A percentile compares a stretch with the other conserved stretches of the same genome.
These are phyloP conservation scores for Aethionema arabicum DNA, from an alignment of 345 rosid genomes.

Conservation along the genomic window DNA sequence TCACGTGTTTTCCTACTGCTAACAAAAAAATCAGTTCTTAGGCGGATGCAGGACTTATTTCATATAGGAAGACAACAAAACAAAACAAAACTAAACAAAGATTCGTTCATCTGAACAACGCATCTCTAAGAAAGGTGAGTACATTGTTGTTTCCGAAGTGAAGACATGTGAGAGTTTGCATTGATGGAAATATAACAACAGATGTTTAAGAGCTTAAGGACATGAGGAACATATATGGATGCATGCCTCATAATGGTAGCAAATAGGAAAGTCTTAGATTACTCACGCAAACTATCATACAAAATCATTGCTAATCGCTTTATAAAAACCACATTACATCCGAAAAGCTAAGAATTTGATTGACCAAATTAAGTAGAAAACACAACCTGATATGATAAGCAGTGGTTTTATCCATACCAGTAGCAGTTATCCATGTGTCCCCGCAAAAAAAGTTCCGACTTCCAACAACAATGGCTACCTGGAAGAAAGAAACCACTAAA, in stretches of 20 bases:
- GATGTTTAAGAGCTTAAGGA: not conserved
- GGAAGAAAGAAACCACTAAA: slow-evolving; percentile 20
- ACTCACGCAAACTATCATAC: not conserved
- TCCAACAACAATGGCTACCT: slow-evolving; percentile 94
- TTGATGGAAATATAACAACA: slow-evolving; percentile 1
- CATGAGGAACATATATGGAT: slow-evolving; percentile 6
- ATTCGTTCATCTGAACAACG: not conserved
- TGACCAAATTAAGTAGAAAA: slow-evolving; percentile 18
- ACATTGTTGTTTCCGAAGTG: not conserved
- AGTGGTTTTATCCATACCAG: slow-evolving; percentile 76
- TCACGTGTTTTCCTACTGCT: too few species aligned
- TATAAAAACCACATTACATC: not conserved
- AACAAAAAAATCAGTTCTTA: too few species aligned
- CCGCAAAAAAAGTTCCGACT: slow-evolving; percentile 85
- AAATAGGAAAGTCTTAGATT: not conserved
- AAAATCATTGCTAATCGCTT: not conserved
- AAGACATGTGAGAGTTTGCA: not conserved
- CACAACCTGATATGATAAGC: slow-evolving; percentile 80
- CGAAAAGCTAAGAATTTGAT: not conserved
- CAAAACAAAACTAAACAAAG: slow-evolving; percentile 4
- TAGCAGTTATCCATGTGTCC: slow-evolving; percentile 73
- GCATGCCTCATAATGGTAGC: not conserved
- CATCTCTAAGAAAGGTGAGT: not conserved
- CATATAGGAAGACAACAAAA: too few species aligned
- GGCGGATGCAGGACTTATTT: too few species aligned